Evolutionary conservation across 257 asterid species (phyloP), one percentile per base, ranked within the genome.

Genomic region (Scutellaria barbata): DNA sequence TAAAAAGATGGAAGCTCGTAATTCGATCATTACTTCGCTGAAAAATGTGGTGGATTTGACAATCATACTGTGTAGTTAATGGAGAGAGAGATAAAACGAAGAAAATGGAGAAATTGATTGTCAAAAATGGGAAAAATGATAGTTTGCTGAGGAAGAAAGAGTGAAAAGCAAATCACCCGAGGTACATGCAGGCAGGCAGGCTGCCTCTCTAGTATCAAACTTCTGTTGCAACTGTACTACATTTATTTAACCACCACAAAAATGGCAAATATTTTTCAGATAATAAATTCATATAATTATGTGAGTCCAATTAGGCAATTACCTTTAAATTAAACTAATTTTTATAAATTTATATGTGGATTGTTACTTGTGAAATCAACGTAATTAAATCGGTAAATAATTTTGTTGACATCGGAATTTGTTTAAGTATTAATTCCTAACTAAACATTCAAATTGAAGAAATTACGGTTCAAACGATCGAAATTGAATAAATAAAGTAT

Each of bases 141-240:
- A 18, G 74, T 10, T 50, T 14, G 69, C 47, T 46, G 42, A 37
- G 56, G 76, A 62, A 54, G 73, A 58, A 40, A 70, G 13, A 22
- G 61, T 63, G 52, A 39, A 43, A 48, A 52, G 25, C 18, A 48
- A 71, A 66, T 55, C 22, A 48, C 10, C 6, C 25, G 79, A 63
- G 41, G 69, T 66, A 64, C 73, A 51, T 77, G 81, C 78, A 63
- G 25, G 60, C 60, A 58, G 76, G 69, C 70, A 30, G 46, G 25
- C 17, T 22, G 25, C 1, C 68, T 45, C n/a, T 18, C 22, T 1
- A 7, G 22, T 68, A 47, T 10, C 46, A 69, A 35, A 14, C 17
- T 52, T 53, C 61, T 62, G 68, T 46, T 70, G n/a, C 20, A 22
- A 53, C 62, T 48, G 48, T 68, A 53, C 6, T 54, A 10, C 41